Percentiles rank a stretch among this genome's conserved stretches.
phyloP scores from a whole-genome alignment of 2,329 filamentous ascomycete species.

The Neofusicoccum laricinum region DNA sequence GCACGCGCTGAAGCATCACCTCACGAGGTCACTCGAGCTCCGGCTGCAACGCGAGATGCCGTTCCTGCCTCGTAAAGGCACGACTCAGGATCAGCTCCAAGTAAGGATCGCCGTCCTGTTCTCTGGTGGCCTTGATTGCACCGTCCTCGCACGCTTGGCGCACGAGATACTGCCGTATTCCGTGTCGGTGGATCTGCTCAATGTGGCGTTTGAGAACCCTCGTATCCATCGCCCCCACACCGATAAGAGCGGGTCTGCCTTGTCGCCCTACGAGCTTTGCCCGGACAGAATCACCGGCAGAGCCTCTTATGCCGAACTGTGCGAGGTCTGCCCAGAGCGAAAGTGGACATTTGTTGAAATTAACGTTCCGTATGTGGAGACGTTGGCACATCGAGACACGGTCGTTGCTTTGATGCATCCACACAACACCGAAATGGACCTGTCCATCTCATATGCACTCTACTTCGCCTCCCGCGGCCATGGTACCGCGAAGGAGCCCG shows the following conservation, averaged over 20 bases:
- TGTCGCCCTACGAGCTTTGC: slow-evolving; percentile 69
- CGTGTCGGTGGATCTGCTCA: slow-evolving; percentile 81
- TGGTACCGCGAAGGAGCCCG: slow-evolving; percentile 46
- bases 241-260: slow-evolving; percentile 19
- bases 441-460: slow-evolving; percentile 89
- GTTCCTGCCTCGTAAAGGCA: not conserved
- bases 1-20: slow-evolving; percentile 35
- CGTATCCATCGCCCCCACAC: slow-evolving; percentile 46
- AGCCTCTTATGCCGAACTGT: slow-evolving; percentile 73
- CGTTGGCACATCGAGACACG: slow-evolving; percentile 62
- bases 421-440: slow-evolving; percentile 97
- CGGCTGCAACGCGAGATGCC: not conserved
- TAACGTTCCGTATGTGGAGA: slow-evolving; percentile 78
- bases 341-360: slow-evolving; percentile 82
- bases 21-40: slow-evolving; percentile 17
- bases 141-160: slow-evolving; percentile 74
- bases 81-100: slow-evolving; percentile 13
- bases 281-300: slow-evolving; percentile 88
- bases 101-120: slow-evolving; percentile 76
- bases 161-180: slow-evolving; percentile 70
- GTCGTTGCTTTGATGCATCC: slow-evolving; percentile 81
- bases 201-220: slow-evolving; percentile 97
- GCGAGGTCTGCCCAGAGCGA: slow-evolving; percentile 64
- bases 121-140: slow-evolving; percentile 92
- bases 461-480: slow-evolving; percentile 86